A percentile compares a stretch with the other conserved stretches of the same genome.
These are phyloP conservation scores for Claviceps paspali DNA, from an alignment of 2,329 filamentous ascomycete species.

Conservation along the genomic window DNA sequence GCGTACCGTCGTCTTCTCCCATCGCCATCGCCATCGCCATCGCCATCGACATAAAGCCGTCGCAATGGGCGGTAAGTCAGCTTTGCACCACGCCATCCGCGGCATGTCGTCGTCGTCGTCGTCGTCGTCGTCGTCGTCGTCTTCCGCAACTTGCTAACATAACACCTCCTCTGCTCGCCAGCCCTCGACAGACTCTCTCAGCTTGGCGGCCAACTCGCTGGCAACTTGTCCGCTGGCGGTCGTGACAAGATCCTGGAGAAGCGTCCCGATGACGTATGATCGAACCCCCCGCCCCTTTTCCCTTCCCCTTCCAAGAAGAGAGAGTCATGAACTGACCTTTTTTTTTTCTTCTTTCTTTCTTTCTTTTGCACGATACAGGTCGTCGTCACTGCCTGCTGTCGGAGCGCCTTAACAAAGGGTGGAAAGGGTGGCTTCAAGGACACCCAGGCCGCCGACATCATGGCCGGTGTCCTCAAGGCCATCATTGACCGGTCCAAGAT, in stretches of 20 bases:
- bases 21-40: too few relatives aligned
- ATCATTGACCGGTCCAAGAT: constrained; percentile 76
- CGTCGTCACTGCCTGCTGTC: constrained; percentile 83
- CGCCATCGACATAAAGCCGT: too few relatives aligned
- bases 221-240: constrained; percentile 37
- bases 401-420: constrained; percentile 83
- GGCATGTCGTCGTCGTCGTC: too few relatives aligned
- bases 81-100: not conserved
- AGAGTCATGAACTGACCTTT: too few relatives aligned
- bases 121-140: too few relatives aligned
- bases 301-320: not conserved
- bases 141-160: too few relatives aligned
- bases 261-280: constrained; percentile 48
- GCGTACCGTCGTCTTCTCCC: too few relatives aligned
- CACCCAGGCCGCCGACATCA: constrained; percentile 71
- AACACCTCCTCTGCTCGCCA: constrained; percentile 15
- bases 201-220: constrained; percentile 47
- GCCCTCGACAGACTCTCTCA: constrained; percentile 43
- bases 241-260: constrained; percentile 48
- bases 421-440: constrained; percentile 94
- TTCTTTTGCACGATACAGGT: constrained; percentile 31
- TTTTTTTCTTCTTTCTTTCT: not conserved
- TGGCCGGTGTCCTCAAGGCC: constrained; percentile 68
- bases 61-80: constrained; percentile 23
- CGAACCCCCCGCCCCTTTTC: too few relatives aligned